Evolutionary conservation across 2,329 filamentous ascomycete species (phyloP).

Genomic region (Mycosphaerella sp.): DNA sequence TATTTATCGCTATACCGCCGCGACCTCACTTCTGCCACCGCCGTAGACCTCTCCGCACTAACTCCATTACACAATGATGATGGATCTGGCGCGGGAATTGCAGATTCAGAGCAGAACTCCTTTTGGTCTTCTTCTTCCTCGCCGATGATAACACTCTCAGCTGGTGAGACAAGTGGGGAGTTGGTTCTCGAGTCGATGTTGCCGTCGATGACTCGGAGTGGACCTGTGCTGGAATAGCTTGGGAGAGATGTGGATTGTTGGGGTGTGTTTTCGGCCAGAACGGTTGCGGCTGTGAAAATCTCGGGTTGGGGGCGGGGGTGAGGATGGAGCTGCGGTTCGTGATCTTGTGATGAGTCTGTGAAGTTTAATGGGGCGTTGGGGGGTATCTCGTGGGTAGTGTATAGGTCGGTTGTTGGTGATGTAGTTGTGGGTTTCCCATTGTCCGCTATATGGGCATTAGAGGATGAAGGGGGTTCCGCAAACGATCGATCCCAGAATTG

Average conservation of each 20-base stretch:
- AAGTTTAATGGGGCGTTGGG: background rate
- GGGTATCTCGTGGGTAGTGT: background rate
- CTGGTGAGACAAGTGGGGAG: background rate
- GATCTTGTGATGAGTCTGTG: background rate
- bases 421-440: background rate
- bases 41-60: background rate
- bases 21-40: background rate
- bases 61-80: background rate
- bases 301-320: background rate
- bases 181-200: conserved; percentile 10
- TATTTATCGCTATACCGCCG: conserved; percentile 4
- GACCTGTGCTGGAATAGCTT: conserved; percentile 4
- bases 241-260: background rate
- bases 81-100: no score
- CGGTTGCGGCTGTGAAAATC: conserved; percentile 2
- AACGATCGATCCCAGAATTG: background rate
- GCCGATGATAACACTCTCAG: background rate
- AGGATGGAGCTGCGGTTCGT: background rate
- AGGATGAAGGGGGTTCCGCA: background rate
- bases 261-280: background rate
- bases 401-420: background rate
- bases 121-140: background rate
- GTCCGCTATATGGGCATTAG: background rate
- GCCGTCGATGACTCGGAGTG: conserved; percentile 1
- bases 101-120: background rate